Conservation (phyloP, 176 grass and related monocot species). For the Aegilops speltoides region DNA sequence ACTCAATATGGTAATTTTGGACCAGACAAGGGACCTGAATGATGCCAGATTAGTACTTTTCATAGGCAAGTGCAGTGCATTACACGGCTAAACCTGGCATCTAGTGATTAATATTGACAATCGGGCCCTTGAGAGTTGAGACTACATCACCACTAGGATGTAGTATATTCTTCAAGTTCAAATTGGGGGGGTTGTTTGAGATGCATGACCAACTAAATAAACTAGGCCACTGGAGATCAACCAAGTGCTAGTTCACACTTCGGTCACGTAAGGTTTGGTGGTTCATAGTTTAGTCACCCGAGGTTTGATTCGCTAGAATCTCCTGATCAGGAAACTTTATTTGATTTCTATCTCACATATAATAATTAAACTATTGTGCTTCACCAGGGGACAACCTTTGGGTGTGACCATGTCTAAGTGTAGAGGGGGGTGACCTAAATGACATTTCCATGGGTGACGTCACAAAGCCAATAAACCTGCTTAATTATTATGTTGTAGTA, state of each 20-base stretch:
- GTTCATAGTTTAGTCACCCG: background rate
- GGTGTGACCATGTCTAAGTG: background rate
- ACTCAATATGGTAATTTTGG: background rate
- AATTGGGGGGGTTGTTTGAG: too few species aligned
- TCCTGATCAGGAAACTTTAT: conserved; percentile 6
- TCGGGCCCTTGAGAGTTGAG: background rate
- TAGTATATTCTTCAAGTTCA: background rate
- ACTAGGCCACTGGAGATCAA: background rate
- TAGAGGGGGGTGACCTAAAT: background rate
- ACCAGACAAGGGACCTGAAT: background rate
- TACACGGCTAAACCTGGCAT: background rate
- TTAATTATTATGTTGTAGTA: background rate
- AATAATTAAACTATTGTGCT: conserved; percentile 3
- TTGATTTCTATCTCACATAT: too few species aligned
- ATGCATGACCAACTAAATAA: background rate
- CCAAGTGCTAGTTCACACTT: conserved; percentile 4
- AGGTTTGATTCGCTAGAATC: background rate
- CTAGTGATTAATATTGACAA: too few species aligned
- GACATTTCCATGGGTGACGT: conserved; percentile 6
- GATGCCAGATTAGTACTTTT: too few species aligned
- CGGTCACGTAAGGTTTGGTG: background rate
- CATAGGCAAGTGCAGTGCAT: background rate
- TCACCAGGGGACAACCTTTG: conserved; percentile 15
- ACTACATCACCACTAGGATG: background rate
- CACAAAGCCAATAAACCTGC: background rate